Conservation (phyloP, 2,329 filamentous ascomycete genomes). For the Penicillium sp. region DNA sequence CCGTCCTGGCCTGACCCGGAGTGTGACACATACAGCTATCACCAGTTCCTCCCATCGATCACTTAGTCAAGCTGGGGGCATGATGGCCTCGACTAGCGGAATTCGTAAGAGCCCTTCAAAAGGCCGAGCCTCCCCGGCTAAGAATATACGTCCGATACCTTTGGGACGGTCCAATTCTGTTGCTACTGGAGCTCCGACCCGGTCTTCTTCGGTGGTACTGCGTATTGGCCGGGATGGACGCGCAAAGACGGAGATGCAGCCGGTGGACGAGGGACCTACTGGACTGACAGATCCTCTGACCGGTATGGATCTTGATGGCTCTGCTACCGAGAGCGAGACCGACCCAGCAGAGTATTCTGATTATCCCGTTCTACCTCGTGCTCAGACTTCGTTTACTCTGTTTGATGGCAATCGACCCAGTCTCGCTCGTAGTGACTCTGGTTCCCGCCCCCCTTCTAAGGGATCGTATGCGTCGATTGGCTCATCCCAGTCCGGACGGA, state of each 20-base stretch:
- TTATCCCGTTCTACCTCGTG: conserved; percentile 36
- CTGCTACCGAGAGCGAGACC: conserved; percentile 43
- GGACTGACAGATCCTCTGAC: conserved; percentile 36
- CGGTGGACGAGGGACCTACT: conserved; percentile 32
- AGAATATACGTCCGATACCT: conserved; percentile 33
- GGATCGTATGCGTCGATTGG: conserved; percentile 44
- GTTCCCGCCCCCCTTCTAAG: conserved; percentile 43
- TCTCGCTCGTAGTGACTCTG: conserved; percentile 35
- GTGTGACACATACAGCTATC: conserved; percentile 40
- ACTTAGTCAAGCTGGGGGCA: conserved; percentile 29
- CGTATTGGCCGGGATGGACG: conserved; percentile 50
- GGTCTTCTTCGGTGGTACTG: conserved; percentile 44
- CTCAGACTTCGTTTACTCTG: conserved; percentile 41
- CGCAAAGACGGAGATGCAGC: conserved; percentile 47
- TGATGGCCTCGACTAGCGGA: conserved; percentile 34
- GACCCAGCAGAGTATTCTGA: conserved; percentile 43
- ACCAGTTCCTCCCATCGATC: conserved; percentile 29
- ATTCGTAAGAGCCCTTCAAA: conserved; percentile 44
- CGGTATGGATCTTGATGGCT: conserved; percentile 44
- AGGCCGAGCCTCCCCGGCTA: conserved; percentile 44
- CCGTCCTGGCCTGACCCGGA: conserved; percentile 40
- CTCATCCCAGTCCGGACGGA: conserved; percentile 41
- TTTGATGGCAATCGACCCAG: conserved; percentile 32
- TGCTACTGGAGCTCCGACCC: conserved; percentile 30
- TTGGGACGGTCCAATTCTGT: conserved; percentile 33